Percentiles rank a stretch among this genome's conserved stretches.
phyloP scores from a whole-genome alignment of 805 yeast genomes.

The Tetrapisispora fleetii region DNA sequence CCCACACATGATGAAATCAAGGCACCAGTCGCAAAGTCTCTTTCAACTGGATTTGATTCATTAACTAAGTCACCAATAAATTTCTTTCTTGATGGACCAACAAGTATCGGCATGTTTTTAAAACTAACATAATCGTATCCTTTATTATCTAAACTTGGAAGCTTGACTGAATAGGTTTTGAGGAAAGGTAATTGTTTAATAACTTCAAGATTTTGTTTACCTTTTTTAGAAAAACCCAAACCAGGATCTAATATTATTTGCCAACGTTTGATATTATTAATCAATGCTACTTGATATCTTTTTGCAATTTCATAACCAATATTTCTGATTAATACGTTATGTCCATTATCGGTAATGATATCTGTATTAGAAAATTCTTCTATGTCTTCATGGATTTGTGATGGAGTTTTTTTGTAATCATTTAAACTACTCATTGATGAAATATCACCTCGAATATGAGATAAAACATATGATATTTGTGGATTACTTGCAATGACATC shows the following conservation, averaged over 20 bases:
- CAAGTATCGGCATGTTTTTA: conserved; percentile 47
- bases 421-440: conserved; percentile 57
- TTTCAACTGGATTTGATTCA: conserved; percentile 43
- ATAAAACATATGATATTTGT: conserved; percentile 64
- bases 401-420: conserved; percentile 35
- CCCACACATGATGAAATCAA: conserved; percentile 64
- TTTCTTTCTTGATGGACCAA: conserved; percentile 84
- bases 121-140: conserved; percentile 22
- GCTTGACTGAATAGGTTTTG: conserved; percentile 37
- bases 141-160: background rate
- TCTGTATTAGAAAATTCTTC: conserved; percentile 13
- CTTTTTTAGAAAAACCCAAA: conserved; percentile 84
- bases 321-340: conserved; percentile 39
- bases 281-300: conserved; percentile 46
- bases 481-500: conserved; percentile 56
- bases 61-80: conserved; percentile 72
- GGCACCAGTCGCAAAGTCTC: conserved; percentile 71
- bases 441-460: conserved; percentile 80
- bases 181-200: conserved; percentile 40
- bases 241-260: conserved; percentile 93
- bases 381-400: conserved; percentile 12
- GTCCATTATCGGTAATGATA: conserved; percentile 10
- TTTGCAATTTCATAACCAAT: conserved; percentile 56
- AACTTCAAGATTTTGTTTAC: conserved; percentile 57
- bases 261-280: conserved; percentile 70